phyloP scores from a whole-genome alignment of 805 yeast species.

The Saturnispora sekii region DNA sequence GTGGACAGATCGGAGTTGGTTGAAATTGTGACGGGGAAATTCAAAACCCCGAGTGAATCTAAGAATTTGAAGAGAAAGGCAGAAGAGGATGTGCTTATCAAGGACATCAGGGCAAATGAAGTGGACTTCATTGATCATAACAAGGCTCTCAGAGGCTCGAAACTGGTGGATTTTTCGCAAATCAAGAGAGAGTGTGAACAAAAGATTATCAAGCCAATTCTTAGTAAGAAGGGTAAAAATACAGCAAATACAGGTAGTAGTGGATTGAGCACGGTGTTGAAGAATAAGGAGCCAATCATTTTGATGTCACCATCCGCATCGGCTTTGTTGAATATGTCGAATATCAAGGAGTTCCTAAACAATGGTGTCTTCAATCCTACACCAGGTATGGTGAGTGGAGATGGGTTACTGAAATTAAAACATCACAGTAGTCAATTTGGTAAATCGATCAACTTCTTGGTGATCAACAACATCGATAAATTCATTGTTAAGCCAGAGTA shows the following conservation, averaged over 20 bases:
- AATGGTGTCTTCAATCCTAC: slow-evolving; percentile 46
- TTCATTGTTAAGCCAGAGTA: slow-evolving; percentile 89
- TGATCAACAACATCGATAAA: slow-evolving; percentile 81
- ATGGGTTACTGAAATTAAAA: slow-evolving; percentile 38
- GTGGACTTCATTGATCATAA: slow-evolving; percentile 38
- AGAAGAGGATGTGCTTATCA: slow-evolving; percentile 41
- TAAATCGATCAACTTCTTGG: slow-evolving; percentile 50
- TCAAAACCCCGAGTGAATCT: not conserved
- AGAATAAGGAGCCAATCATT: slow-evolving; percentile 55
- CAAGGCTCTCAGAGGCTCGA: slow-evolving; percentile 44
- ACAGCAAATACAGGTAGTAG: not conserved
- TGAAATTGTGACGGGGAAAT: slow-evolving; percentile 47
- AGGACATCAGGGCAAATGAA: slow-evolving; percentile 33
- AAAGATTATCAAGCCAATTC: slow-evolving; percentile 33
- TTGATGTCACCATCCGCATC: slow-evolving; percentile 75
- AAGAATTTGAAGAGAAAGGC: slow-evolving; percentile 18
- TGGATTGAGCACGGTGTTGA: slow-evolving; percentile 9
- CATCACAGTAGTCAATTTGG: slow-evolving; percentile 52
- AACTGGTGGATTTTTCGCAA: slow-evolving; percentile 56
- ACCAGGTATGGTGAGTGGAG: slow-evolving; percentile 16
- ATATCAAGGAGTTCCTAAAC: slow-evolving; percentile 62
- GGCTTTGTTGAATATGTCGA: slow-evolving; percentile 52
- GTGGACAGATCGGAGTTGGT: slow-evolving; percentile 77
- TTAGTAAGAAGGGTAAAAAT: not conserved
- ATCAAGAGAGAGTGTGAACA: slow-evolving; percentile 58